Base-by-base conservation (phyloP, 2,329 filamentous ascomycete genomes). In the Colletotrichum aenigma region DNA sequence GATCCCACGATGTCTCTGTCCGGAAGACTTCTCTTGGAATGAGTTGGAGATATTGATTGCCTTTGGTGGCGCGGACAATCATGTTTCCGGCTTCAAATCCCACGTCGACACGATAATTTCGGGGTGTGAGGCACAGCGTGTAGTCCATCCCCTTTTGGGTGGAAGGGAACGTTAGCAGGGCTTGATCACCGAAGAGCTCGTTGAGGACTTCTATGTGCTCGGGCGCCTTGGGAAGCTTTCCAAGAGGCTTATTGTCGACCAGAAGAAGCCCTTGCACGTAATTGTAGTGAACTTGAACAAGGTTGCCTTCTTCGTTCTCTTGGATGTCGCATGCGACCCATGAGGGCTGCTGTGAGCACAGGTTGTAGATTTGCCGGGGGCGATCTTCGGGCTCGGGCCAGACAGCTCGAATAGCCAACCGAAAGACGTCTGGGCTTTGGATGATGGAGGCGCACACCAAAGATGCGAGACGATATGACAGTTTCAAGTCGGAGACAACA, bases 161-260 rank as follows among this genome's bases (percentile, higher is more conserved):
- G 0, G 92, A 93, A 0, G 91, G 89, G 24, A 82, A 89, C 0
- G 88, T 89, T 1, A 87, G 85, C 0, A 93, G 85, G 30, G 85
- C 84, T 16, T 89, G 87, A 2, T 87, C 82, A 0, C 89, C 89
- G 78, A 94, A 93, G 0, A 94, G 84, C 5, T 87, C 84, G 7
- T 82, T 80, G 9, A 93, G 83, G 2, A 81, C 79, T 1, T 74
- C 64, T 1, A 87, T 84, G 5, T 88, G 79, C 21, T 86, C 86
- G 58, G 91, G 88, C 3, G 89, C 83, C 1, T 85, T 79, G 0
- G 93, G 92, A 0, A 94, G 85, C 15, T 88, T 90, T 0, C 85
- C 78, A 3, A 84, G 69, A 2, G 85, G 78, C 66, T 81, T 80
- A 16, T 80, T 77, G 67, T 88, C 82, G 0, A 89, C 80, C 0